phyloP scores from a whole-genome alignment of 2,329 filamentous ascomycete species.

The Phyllosticta capitalensis region DNA sequence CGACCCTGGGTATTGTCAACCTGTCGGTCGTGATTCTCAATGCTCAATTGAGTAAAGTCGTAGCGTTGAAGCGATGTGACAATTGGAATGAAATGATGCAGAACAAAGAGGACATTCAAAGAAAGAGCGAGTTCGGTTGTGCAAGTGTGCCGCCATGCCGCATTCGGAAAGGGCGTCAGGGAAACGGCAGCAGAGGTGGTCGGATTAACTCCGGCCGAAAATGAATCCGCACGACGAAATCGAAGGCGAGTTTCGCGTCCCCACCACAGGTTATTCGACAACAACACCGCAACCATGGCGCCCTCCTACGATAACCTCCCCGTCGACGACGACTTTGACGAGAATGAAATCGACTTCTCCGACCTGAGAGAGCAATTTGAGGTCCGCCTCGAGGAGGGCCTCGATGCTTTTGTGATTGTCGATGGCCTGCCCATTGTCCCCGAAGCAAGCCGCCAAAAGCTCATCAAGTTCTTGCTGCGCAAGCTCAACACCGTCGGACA shows the following conservation, averaged over 20 bases:
- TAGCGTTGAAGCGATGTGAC: too few species aligned
- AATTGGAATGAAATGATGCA: background rate
- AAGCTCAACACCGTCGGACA: constrained; percentile 81
- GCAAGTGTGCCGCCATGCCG: background rate
- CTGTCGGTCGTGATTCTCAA: too few species aligned
- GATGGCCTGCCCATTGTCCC: constrained; percentile 86
- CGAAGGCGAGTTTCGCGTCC: constrained; percentile 10
- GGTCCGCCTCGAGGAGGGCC: constrained; percentile 88
- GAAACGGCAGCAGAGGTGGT: background rate
- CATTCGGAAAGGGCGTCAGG: background rate
- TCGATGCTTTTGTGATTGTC: constrained; percentile 92
- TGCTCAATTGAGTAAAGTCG: too few species aligned
- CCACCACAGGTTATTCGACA: background rate
- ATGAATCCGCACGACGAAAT: constrained; percentile 4
- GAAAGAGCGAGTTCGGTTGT: background rate
- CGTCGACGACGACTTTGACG: constrained; percentile 85
- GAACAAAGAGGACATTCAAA: background rate
- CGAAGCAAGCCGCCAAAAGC: constrained; percentile 84
- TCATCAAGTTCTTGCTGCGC: constrained; percentile 91
- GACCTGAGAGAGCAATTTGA: constrained; percentile 92
- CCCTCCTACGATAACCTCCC: constrained; percentile 86
- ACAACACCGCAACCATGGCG: constrained; percentile 58
- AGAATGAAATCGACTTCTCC: constrained; percentile 89
- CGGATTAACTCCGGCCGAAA: constrained; percentile 1
- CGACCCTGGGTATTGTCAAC: too few species aligned